Evolutionary conservation across 352 stramenopile species (phyloP), one percentile per base, ranked within the genome.

Genomic region (Phytophthora pluvialis): DNA sequence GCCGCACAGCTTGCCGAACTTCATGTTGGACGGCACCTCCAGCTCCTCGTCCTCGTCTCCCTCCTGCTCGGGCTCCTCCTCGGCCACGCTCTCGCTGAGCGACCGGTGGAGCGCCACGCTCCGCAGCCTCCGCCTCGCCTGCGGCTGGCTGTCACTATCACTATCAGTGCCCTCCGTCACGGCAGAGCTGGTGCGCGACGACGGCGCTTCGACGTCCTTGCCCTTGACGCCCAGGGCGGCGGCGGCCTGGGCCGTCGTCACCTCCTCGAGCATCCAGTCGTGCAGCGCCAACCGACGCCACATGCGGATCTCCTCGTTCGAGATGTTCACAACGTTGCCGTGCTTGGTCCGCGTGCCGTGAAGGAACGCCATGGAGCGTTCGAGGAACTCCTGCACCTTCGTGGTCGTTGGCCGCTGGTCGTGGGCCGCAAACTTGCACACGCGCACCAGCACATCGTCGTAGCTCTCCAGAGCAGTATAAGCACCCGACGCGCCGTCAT

Each of bases 251-350:
- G 63, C 47, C 39, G 62, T 72, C 46, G 77, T 81, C 51, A 81
- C 73, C 18, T 90, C 84, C 53, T 93, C 84, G 0, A 76, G 45
- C 15, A 47, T 56, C 84, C 84, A 93, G 59, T 93, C 77, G 46
- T 93, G 84, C 29, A 78, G 55, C 13, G 81, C 83, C 40, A 93
- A 69, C 2, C 84, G 80, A 31, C 84, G 84, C 84, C 84, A 93
- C 79, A 88, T 90, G 38, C 79, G 78, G 60, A 93, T 93, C 67
- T 93, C 84, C 61, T 88, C 84, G 57, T 93, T 93, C 65, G 84
- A 87, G 57, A 93, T 89, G 40, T 73, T 86, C 21, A 89, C 80
- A 28, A 91, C 83, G 44, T 88, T 83, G 36, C 82, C 81, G 35
- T 88, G 84, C 39, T 87, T 86, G 8, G 82, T 90, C 2, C 74